Base-by-base conservation (phyloP, 768 basidiomycete genomes). In the Lactarius sanguifluus region DNA sequence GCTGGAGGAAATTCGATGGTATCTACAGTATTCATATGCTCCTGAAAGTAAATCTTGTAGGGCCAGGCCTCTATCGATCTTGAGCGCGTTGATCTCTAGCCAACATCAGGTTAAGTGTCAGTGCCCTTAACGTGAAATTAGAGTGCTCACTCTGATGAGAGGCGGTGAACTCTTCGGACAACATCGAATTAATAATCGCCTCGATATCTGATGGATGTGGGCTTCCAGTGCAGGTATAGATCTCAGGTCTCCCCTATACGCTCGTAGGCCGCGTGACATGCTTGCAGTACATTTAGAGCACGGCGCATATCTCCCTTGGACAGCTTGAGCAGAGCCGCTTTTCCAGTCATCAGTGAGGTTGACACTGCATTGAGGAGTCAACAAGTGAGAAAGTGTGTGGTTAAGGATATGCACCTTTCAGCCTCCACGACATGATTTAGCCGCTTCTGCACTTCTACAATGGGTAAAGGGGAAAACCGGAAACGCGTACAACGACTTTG, bases 401-500 rank as follows among this genome's bases (percentile, higher is more conserved):
- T 57, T 61, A 43, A 70, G 43, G 32, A 45, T 1, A 16, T 88
- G 66, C 68, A 97, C 96, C 83, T 82, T 80, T 99, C 97, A 9
- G 86, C 81, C 69, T 92, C 87, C 1, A 98, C 85, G 20, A 99
- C 93, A 18, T 78, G 81, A 38, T 85, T 78, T 41, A 98, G 76
- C 60, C 94, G 82, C 76, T 88, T 90, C 79, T 96, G 89, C 1
- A 98, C 92, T 76, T 98, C 92, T 10, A 72, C 70, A 18, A 90
- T 86, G 1, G 95, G 94, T 23, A 98, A 77, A 2, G 97, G 97
- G 10, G 93, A 96, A 80, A 99, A 98, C 57, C 97, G 85, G 79
- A 98, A 99, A 52, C 96, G 85, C 7, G 97, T 99, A 78, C 97
- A 98, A 59, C 97, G 91, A 77, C 94, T 97, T 78, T 99, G 97